Evolutionary conservation across 495 filamentous ascomycete species (phyloP).

Genomic region (Amniculicola lignicola): DNA sequence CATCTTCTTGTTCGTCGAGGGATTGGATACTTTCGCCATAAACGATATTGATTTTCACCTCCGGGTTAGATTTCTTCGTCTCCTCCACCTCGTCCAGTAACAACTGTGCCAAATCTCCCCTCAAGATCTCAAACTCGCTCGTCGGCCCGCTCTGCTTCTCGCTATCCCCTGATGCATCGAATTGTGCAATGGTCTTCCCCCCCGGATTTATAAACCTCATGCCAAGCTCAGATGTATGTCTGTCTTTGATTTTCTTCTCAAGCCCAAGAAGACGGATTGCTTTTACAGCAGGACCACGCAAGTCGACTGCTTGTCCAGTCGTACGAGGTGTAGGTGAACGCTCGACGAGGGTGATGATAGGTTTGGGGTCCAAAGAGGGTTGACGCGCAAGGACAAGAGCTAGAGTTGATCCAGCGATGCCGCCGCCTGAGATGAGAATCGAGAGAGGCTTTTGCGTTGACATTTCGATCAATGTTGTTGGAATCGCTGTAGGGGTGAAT

Average conservation of each 20-base stretch:
- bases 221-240: slow-evolving; percentile 31
- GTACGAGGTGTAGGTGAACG: slow-evolving; percentile 27
- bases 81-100: slow-evolving; percentile 28
- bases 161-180: slow-evolving; percentile 13
- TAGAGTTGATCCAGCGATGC: slow-evolving; percentile 42
- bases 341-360: slow-evolving; percentile 34
- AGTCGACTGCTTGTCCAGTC: slow-evolving; percentile 34
- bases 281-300: slow-evolving; percentile 31
- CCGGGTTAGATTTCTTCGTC: neutral
- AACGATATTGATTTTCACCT: slow-evolving; percentile 11
- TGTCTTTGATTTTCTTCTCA: slow-evolving; percentile 23
- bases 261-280: slow-evolving; percentile 32
- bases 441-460: slow-evolving; percentile 13
- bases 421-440: slow-evolving; percentile 51
- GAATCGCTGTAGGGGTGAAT: too few relatives aligned
- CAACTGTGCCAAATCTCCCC: slow-evolving; percentile 30
- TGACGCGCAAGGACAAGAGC: slow-evolving; percentile 42
- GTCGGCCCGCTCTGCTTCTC: slow-evolving; percentile 19
- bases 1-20: slow-evolving; percentile 11
- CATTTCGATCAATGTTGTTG: too few relatives aligned
- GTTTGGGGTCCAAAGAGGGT: neutral
- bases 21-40: slow-evolving; percentile 32
- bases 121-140: slow-evolving; percentile 33
- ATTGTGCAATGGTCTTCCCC: slow-evolving; percentile 24
- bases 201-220: slow-evolving; percentile 17